Evolutionary conservation across 495 filamentous ascomycete genomes (phyloP), one percentile per base, ranked within the genome.

Genomic region (Penicillium pulvis): DNA sequence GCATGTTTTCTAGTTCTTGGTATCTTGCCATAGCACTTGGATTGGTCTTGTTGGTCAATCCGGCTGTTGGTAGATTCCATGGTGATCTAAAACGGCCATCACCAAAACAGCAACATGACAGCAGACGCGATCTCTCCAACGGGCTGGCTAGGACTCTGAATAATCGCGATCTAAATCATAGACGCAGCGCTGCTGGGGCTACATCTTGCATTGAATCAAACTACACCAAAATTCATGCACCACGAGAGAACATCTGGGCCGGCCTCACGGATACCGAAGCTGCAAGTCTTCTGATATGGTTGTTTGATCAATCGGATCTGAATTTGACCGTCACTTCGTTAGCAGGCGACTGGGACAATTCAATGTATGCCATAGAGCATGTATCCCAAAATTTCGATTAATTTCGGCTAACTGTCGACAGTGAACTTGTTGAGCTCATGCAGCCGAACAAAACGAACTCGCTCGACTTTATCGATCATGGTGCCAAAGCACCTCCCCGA

Each of bases 371-470:
- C 10, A 36, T 36, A 36, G 3, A 28, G 4, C 12, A 11, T 36
- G 33, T 10, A 12, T 36, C 12, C 33, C 10, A 4, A 11, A 2
- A 4, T 2, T 36, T 11, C 1, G 1, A 36, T 4, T 14, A 14
- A 28, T 28, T 28, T 7, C 14, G 10, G 10, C 33, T 36, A 14
- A 36, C 33, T 14, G 14, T 45, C 20, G 1, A 45, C 4, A 45
- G 43, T 45, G 43, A 45, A 45, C 43, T 45, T 17, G 43, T 45
- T 17, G 43, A 45, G 43, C 43, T 45, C 43, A 45, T 45, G 43
- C 43, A 45, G 16, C 43, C 43, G n/a, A 45, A 45, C 43, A 45
- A 45, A 19, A 45, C 43, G 5, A 24, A 20, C n/a, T 8, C 20
- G 10, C 43, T 45, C 17, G 14, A 12, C 6, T 45, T 19, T 19